Percentiles rank a stretch among this genome's conserved stretches.
Conservation (phyloP, 108 stramenopile genomes). For the Cyclostephanos invisitatus region DNA sequence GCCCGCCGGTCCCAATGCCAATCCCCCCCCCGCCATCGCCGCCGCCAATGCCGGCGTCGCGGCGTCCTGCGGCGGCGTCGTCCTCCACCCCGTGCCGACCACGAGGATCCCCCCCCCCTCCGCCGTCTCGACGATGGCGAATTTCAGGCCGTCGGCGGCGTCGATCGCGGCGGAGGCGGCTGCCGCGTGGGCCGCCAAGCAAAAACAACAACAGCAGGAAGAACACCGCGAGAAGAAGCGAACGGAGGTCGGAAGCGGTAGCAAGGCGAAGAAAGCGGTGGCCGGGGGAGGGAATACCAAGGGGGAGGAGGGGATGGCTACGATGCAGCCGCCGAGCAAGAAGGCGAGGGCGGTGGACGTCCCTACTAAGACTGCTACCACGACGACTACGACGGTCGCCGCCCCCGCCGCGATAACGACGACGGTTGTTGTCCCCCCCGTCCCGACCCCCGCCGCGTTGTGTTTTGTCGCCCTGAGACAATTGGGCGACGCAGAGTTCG, state of each 20-base stretch:
- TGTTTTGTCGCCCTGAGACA: neutral
- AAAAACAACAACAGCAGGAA: no score
- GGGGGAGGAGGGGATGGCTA: no score
- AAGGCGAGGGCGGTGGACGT: neutral
- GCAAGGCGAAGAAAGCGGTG: neutral
- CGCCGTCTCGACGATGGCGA: neutral
- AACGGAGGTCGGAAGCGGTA: neutral
- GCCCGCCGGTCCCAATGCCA: neutral
- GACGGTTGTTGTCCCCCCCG: neutral
- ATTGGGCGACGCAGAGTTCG: slow-evolving; percentile 5
- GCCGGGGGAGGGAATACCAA: no score
- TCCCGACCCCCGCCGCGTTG: neutral
- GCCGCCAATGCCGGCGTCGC: neutral
- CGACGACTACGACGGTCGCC: neutral
- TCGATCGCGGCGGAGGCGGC: slow-evolving; percentile 1
- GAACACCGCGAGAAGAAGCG: neutral
- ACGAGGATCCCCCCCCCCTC: neutral
- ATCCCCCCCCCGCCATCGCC: neutral
- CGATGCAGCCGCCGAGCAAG: neutral
- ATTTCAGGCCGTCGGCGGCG: neutral
- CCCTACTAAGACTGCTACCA: neutral
- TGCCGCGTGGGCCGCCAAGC: neutral
- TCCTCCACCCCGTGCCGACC: neutral
- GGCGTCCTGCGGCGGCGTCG: neutral
- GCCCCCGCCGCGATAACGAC: neutral